phyloP scores from a whole-genome alignment of 1,284 basidiomycete genomes.

The Sporisorium exsertum region DNA sequence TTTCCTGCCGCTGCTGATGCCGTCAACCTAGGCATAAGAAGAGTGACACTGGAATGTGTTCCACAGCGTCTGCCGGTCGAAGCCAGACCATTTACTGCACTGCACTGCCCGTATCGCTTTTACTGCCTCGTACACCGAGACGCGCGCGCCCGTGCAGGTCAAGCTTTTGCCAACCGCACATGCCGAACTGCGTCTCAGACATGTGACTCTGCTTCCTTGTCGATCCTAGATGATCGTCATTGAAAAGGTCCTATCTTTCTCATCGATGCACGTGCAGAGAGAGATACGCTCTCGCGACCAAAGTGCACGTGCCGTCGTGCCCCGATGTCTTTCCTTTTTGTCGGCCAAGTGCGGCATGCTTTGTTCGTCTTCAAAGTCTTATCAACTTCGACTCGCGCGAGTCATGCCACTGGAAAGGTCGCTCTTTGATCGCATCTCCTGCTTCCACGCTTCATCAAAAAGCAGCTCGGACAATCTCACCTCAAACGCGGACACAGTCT shows the following conservation, averaged over 20 bases:
- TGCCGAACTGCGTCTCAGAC: slow-evolving; percentile 32
- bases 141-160: not conserved
- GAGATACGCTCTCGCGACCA: too few species aligned
- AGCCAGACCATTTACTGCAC: too few species aligned
- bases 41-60: slow-evolving; percentile 20
- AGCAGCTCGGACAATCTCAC: too few species aligned
- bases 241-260: too few species aligned
- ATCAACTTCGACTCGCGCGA: not conserved
- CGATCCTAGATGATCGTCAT: not conserved
- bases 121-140: too few species aligned
- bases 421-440: not conserved
- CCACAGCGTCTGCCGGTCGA: slow-evolving; percentile 4
- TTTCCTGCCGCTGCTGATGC: not conserved
- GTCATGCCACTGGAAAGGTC: not conserved
- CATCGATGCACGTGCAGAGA: too few species aligned
- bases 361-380: too few species aligned
- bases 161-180: not conserved
- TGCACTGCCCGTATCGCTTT: slow-evolving; percentile 3
- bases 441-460: too few species aligned
- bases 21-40: not conserved
- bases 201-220: slow-evolving; percentile 10
- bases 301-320: not conserved
- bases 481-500: not conserved
- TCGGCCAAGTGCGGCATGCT: not conserved
- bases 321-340: not conserved